Base-by-base conservation (phyloP, 257 asterid genomes). In the Solanum rostratum region DNA sequence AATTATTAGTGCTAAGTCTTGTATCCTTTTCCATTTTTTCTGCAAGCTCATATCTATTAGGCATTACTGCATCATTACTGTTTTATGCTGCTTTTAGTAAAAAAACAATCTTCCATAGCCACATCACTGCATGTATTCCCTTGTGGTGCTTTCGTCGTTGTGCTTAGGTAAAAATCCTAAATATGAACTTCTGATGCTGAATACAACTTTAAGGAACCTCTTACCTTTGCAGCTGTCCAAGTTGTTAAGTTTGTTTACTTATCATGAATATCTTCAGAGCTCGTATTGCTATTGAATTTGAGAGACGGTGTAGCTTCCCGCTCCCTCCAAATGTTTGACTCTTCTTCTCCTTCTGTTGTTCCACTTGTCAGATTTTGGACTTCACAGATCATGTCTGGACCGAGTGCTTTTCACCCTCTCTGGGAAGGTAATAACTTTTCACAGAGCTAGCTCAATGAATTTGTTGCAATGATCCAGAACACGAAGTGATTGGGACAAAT, bases 361-460 rank as follows among this genome's bases (percentile, higher is more conserved):
- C 78, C 29, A 18, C 49, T 83, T 86, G 80, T 81, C 88, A 96
- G 99, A 87, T 92, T 84, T 39, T 96, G 91, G 99, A 94, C 90
- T 92, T 94, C 92, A 96, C 95, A 1, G 99, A 96, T 90, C 99
- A 96, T 91, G 94, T 96, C 79, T 96, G 99, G 99, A 95, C 98
- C 37, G 99, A 96, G 90, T 96, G 99, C 92, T 95, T 94, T 90
- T 93, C 99, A 66, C 90, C 89, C 43, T 90, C 83, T 86, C 85
- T 96, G 55, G 94, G 92, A 91, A 94, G 98, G 99, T 93, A 92
- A 83, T 66, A 83, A 41, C 43, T 52, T 68, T 53, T 68, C 50
- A 50, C 68, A 49, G 63, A 60, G 9, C 33, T 83, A n/a, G 29
- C 79, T 70, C 83, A 70, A 54, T 78, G 84, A 68, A 55, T 53